Evolutionary conservation across 1,284 basidiomycete genomes (phyloP).

Genomic region (Lentinula novae-zelandiae): DNA sequence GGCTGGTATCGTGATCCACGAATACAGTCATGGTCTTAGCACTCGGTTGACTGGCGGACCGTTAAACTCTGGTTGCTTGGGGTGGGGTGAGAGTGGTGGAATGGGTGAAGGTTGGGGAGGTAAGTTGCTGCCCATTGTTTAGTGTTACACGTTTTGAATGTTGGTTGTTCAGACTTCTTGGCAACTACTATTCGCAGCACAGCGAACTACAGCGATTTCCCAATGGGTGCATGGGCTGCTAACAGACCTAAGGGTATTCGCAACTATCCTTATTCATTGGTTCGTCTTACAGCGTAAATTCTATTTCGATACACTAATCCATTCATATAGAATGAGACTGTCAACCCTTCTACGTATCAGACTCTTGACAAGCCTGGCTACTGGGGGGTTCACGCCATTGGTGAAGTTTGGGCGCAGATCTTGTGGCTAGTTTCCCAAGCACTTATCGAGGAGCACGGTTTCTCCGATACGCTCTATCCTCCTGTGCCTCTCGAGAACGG

Average conservation of each 20-base stretch:
- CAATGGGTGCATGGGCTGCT: conserved; percentile 95
- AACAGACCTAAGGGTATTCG: conserved; percentile 79
- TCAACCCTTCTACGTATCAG: conserved; percentile 93
- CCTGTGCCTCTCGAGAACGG: conserved; percentile 62
- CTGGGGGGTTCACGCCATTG: conserved; percentile 90
- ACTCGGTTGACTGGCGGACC: conserved; percentile 95
- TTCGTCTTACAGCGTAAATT: conserved; percentile 25
- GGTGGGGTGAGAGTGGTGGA: conserved; percentile 93
- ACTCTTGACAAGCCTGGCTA: conserved; percentile 93
- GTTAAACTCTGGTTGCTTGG: conserved; percentile 87
- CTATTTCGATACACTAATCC: neutral
- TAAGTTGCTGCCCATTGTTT: conserved; percentile 22
- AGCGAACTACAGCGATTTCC: conserved; percentile 69
- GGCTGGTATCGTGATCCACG: conserved; percentile 91
- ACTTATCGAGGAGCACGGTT: conserved; percentile 81
- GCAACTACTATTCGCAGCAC: conserved; percentile 82
- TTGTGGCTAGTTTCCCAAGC: conserved; percentile 82
- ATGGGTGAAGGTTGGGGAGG: conserved; percentile 96
- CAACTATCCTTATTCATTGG: conserved; percentile 81
- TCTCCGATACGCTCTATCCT: conserved; percentile 77
- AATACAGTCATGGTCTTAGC: conserved; percentile 85
- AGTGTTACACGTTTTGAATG: neutral
- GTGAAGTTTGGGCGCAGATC: conserved; percentile 95
- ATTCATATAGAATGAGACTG: conserved; percentile 47
- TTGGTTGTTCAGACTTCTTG: conserved; percentile 57